A percentile compares a stretch with the other conserved stretches of the same genome.
phyloP scores from a whole-genome alignment of 768 basidiomycete species.

The Fistulinella prunicolor region DNA sequence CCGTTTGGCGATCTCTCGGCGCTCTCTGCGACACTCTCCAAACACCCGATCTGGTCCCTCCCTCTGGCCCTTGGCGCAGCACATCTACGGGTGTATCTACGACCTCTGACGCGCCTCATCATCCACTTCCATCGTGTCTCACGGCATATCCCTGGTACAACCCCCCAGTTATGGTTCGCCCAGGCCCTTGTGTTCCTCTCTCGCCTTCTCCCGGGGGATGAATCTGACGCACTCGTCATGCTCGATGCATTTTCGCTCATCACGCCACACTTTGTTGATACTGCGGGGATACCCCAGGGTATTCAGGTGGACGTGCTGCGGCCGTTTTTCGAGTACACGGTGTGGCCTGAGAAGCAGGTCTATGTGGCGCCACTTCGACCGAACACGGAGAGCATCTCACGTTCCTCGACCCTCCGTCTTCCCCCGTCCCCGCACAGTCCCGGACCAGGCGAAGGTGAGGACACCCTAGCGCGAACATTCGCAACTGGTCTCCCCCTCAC shows the following conservation, averaged over 20 bases:
- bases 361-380: constrained; percentile 50
- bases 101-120: constrained; percentile 57
- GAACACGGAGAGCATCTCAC: constrained; percentile 54
- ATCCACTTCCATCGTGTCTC: constrained; percentile 57
- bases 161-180: constrained; percentile 61
- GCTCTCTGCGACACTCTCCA: constrained; percentile 47
- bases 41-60: constrained; percentile 50
- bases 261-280: constrained; percentile 19
- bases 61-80: constrained; percentile 2
- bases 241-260: constrained; percentile 25
- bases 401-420: constrained; percentile 53
- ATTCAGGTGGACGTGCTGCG: constrained; percentile 32
- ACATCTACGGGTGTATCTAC: constrained; percentile 22
- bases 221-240: constrained; percentile 49
- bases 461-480: background rate
- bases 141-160: constrained; percentile 50
- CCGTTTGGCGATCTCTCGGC: constrained; percentile 57
- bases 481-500: constrained; percentile 44
- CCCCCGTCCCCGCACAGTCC: constrained; percentile 7
- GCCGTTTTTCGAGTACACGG: constrained; percentile 56
- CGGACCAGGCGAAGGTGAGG: background rate
- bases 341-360: constrained; percentile 40
- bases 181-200: constrained; percentile 58
- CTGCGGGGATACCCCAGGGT: constrained; percentile 16
- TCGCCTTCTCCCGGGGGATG: constrained; percentile 70